A percentile compares a stretch with the other conserved stretches of the same genome.
These are phyloP conservation scores for Annulohypoxylon maeteangense DNA, from an alignment of 495 filamentous ascomycete species.

Conservation along the genomic window DNA sequence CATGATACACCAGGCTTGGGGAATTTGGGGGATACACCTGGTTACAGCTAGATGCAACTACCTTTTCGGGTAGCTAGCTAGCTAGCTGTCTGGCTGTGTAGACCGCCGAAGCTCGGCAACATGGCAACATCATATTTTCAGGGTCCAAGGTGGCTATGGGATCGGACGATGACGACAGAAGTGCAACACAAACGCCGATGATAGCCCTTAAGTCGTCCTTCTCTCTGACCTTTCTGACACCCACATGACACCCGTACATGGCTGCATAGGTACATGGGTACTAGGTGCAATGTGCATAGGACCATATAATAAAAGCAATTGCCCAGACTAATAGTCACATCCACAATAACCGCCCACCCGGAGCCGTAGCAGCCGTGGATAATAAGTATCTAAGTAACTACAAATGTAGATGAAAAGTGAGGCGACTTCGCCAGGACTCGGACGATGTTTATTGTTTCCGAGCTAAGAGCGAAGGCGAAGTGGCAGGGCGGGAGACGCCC, in stretches of 20 bases:
- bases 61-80: background rate
- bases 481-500: slow-evolving; percentile 8
- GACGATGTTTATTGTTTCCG: slow-evolving; percentile 23
- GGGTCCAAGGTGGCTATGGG: slow-evolving; percentile 30
- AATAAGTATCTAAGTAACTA: background rate
- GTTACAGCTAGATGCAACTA: slow-evolving; percentile 7
- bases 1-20: slow-evolving; percentile 21
- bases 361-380: background rate
- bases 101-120: slow-evolving; percentile 36
- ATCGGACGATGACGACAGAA: slow-evolving; percentile 40
- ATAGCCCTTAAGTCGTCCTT: slow-evolving; percentile 21
- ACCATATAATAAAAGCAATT: slow-evolving; percentile 10
- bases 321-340: slow-evolving; percentile 24
- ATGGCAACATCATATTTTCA: slow-evolving; percentile 16
- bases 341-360: background rate
- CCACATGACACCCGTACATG: background rate
- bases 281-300: slow-evolving; percentile 22
- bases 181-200: slow-evolving; percentile 40
- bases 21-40: slow-evolving; percentile 27
- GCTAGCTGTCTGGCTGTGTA: background rate
- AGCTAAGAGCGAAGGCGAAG: slow-evolving; percentile 36
- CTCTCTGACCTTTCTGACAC: slow-evolving; percentile 21
- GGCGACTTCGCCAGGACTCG: slow-evolving; percentile 13
- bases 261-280: slow-evolving; percentile 8
- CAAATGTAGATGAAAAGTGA: slow-evolving; percentile 7